Base-by-base conservation (phyloP, 2,329 filamentous ascomycete genomes). In the Trichoderma sp. region DNA sequence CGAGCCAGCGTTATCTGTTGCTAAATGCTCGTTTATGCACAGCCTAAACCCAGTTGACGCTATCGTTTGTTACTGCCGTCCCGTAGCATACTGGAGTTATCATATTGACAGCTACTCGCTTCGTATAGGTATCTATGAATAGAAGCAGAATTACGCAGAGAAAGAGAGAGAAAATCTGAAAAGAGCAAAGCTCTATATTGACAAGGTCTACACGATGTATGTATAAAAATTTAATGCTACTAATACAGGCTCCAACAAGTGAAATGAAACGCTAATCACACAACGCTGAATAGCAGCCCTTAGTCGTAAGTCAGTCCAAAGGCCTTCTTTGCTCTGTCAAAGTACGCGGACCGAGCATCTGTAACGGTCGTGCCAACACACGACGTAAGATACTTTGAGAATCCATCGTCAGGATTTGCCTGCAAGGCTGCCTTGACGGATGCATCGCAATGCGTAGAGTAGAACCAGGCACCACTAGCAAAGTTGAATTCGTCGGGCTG, bases 401-500 rank as follows among this genome's bases (percentile, higher is more conserved):
- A 87, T 1, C 81, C 85, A 0, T 70, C 75, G 26, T 86, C 82
- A 13, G 76, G 72, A 67, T 80, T 78, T 1, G 66, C 49, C n/a
- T 74, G 70, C 49, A 87, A 78, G 30, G 71, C 73, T 0, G 72
- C 28, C 14, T 77, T 73, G 52, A 83, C 79, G 3, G 71, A 71
- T 1, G 70, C 10, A 3, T 71, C 52, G 75, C 85, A 87, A 75
- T 86, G 75, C 1, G 77, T 83, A 0, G 74, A 75, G 28, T 85
- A 73, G 76, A 83, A 87, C 86, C 86, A 88, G 2, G 84, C 74
- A 7, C 80, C 85, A 52, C 80, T 82, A 69, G 78, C 84, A 76
- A 87, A 88, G 79, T 86, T 86, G 79, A 83, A 82, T 74, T 84
- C 73, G 75, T 88, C 84, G 16, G 75, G 74, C 3, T 75, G 79